Base-by-base conservation (phyloP, 1,284 basidiomycete species). In the Rhodotorula sp. region DNA sequence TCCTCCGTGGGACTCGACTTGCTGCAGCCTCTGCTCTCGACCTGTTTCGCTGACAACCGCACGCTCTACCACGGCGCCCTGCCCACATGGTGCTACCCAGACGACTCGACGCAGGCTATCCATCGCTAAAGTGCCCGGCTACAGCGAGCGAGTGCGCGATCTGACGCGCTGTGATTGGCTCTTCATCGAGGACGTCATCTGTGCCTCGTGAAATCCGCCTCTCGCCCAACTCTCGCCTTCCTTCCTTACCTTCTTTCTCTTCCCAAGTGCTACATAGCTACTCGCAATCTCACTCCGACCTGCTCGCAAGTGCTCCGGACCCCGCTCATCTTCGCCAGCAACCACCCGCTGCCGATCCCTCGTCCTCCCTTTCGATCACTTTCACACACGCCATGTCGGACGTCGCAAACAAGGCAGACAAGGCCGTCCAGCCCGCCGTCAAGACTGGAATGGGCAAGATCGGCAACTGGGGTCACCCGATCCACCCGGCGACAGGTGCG, bases 401-500 rank as follows among this genome's bases (percentile, higher is more conserved):
- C n/a, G 34, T 31, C 31, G 66, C 56, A 26, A 15, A 62, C 48
- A 62, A 59, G 43, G 50, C 54, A 48, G 60, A 62, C 49, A n/a
- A 34, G 21, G 49, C 52, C 38, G 34, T 15, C 12, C 43, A 28
- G 3, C 66, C 66, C 38, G 61, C 50, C 48, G 60, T 61, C 3
- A 14, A 62, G 26, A 19, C 43, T 28, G 66, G 66, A 12, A 67
- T 67, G 66, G 66, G 66, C 34, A 10, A 59, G 26, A 26, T 62
- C 49, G 26, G 43, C 15, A 18, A 5, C 14, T 59, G 31, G n/a
- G 55, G 60, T 8, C 70, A 71, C 47, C 70, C 70, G 19, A 50
- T 71, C 23, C 70, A 71, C 38, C 66, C 72, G 8, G 70, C 70
- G 21, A 71, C 70, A 6, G 66, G 66, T 67, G n/a, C 38, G 61